Evolutionary conservation across 805 yeast species (phyloP).

Genomic region (Wickerhamiella shivajii): DNA sequence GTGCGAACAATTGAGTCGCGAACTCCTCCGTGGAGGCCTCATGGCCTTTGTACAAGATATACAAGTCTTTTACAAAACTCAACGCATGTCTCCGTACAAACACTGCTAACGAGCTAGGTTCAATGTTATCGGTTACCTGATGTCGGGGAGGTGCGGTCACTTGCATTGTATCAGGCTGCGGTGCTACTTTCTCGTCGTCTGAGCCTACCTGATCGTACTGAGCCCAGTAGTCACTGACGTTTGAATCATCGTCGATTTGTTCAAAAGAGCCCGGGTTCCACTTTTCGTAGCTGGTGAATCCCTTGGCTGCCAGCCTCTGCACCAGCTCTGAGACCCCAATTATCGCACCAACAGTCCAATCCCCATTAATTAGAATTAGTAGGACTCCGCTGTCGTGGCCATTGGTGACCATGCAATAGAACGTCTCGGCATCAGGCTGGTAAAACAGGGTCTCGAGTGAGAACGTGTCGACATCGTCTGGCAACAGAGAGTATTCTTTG

Average conservation of each 20-base stretch:
- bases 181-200: constrained; percentile 3
- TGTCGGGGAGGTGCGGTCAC: too few relatives aligned
- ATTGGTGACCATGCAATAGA: constrained; percentile 10
- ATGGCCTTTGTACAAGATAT: neutral
- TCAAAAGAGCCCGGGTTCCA: neutral
- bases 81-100: constrained; percentile 3
- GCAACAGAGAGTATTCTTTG: too few relatives aligned
- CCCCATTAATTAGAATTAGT: constrained; percentile 8
- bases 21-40: constrained; percentile 6
- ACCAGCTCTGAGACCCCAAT: constrained; percentile 8
- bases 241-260: constrained; percentile 5
- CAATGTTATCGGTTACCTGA: too few relatives aligned
- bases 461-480: neutral
- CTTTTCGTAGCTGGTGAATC: neutral
- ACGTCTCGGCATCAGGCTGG: constrained; percentile 12
- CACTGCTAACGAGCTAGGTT: too few relatives aligned
- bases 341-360: constrained; percentile 16
- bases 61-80: constrained; percentile 3
- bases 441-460: constrained; percentile 5
- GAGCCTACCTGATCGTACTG: too few relatives aligned
- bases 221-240: constrained; percentile 12
- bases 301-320: constrained; percentile 5
- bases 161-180: too few relatives aligned
- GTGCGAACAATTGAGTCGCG: constrained; percentile 1
- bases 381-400: constrained; percentile 9